Evolutionary conservation across 1,139 yeast species (phyloP).

Genomic region (Magnusiomyces suaveolens): DNA sequence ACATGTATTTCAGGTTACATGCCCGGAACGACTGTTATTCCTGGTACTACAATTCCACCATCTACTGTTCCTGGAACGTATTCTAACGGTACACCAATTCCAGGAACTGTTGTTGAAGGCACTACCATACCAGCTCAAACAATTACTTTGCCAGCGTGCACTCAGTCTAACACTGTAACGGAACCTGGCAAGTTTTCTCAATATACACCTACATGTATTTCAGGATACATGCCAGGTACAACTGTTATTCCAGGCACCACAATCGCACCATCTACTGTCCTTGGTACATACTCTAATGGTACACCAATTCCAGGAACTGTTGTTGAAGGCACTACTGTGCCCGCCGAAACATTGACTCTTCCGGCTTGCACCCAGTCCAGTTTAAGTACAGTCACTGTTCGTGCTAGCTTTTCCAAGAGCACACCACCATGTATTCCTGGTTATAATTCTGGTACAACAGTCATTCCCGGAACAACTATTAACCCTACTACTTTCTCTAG

Average conservation of each 20-base stretch:
- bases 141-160: constrained; percentile 4
- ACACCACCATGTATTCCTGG: neutral
- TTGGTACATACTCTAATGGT: constrained; percentile 3
- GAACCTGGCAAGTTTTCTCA: constrained; percentile 1
- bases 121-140: constrained; percentile 4
- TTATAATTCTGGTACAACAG: constrained; percentile 2
- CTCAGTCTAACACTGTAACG: constrained; percentile 3
- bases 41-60: neutral
- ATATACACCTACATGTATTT: constrained; percentile 3
- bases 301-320: constrained; percentile 5
- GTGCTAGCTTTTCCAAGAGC: constrained; percentile 4
- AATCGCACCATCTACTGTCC: constrained; percentile 2
- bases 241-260: constrained; percentile 8
- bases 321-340: no score
- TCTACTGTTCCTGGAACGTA: no score
- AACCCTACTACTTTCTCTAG: constrained; percentile 3
- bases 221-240: constrained; percentile 7
- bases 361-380: neutral
- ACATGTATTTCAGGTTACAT: constrained; percentile 4
- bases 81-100: constrained; percentile 5
- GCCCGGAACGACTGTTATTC: constrained; percentile 3
- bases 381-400: constrained; percentile 4
- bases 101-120: constrained; percentile 4
- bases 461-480: constrained; percentile 6
- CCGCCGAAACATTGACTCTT: no score